phyloP scores from a whole-genome alignment of 2,329 filamentous ascomycete species.

The Paecilomyces niveus region DNA sequence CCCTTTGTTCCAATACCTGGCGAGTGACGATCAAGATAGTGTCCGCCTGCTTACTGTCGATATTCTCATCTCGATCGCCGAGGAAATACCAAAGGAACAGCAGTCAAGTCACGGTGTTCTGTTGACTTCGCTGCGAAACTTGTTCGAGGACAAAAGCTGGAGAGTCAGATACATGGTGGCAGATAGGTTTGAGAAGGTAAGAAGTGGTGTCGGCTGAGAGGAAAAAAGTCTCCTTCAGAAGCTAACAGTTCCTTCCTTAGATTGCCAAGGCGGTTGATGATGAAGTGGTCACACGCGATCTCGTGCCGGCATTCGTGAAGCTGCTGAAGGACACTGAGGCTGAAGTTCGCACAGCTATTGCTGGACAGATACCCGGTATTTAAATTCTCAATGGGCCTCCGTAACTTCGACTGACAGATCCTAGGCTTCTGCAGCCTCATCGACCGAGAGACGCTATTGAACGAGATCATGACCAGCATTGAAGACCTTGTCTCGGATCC shows the following conservation, averaged over 20 bases:
- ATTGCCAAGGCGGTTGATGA: slow-evolving; percentile 98
- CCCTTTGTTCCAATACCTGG: slow-evolving; percentile 93
- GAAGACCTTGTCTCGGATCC: slow-evolving; percentile 94
- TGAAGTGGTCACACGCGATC: slow-evolving; percentile 85
- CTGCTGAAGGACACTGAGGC: slow-evolving; percentile 96
- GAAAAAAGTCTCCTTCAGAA: not conserved
- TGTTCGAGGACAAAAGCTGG: slow-evolving; percentile 99
- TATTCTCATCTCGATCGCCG: slow-evolving; percentile 90
- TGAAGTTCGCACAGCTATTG: slow-evolving; percentile 93
- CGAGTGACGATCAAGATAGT: slow-evolving; percentile 94
- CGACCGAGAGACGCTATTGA: slow-evolving; percentile 78
- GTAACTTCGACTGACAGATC: slow-evolving; percentile 12
- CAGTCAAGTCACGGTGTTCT: slow-evolving; percentile 93
- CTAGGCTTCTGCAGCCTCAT: slow-evolving; percentile 85
- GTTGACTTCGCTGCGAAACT: slow-evolving; percentile 77
- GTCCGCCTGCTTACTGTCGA: slow-evolving; percentile 93
- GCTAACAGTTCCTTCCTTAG: slow-evolving; percentile 39
- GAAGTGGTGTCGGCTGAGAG: slow-evolving; percentile 3
- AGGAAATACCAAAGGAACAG: slow-evolving; percentile 96
- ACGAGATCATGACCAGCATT: slow-evolving; percentile 93
- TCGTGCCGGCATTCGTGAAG: slow-evolving; percentile 96
- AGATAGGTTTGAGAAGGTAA: slow-evolving; percentile 92
- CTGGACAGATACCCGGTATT: slow-evolving; percentile 84
- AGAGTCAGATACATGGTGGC: slow-evolving; percentile 98
- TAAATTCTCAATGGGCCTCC: not conserved